Base-by-base conservation (phyloP, 2,329 filamentous ascomycete species). In the Cordyceps pruinosa region DNA sequence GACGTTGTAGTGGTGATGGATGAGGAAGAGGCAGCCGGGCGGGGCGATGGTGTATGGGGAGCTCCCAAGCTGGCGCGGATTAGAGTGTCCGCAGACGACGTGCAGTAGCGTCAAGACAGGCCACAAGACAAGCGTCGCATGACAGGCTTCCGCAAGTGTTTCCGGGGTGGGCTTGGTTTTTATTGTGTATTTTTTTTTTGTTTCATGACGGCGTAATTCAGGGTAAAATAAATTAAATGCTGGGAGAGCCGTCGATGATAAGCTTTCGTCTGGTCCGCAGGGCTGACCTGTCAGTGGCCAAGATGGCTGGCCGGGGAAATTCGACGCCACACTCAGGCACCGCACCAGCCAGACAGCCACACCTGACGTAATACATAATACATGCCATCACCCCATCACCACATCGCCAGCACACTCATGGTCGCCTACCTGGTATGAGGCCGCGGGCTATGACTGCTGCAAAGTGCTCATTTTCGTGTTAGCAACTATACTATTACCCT, bases 351-450 rank as follows among this genome's bases (percentile, higher is more conserved):
- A 10, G 10, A 32, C 5, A 32, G 37, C 17, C 17, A 35, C 21
- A 25, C 37, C 46, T 57, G 54, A 57, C 54, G 54, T 57, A 57
- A 50, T 57, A 28, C 25, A 57, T 57, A 57, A 50, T 57, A 28
- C 25, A 57, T 49, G 10, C 15, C 47, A 37, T 32, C 45, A 32
- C n/a, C 25, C n/a, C n/a, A n/a, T n/a, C n/a, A n/a, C n/a, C n/a
- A n/a, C n/a, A n/a, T n/a, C n/a, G n/a, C n/a, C n/a, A n/a, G n/a
- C n/a, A n/a, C n/a, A n/a, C n/a, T n/a, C n/a, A n/a, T n/a, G n/a
- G n/a, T n/a, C n/a, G n/a, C n/a, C n/a, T n/a, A n/a, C n/a, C n/a
- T n/a, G n/a, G n/a, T n/a, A n/a, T n/a, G n/a, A n/a, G n/a, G n/a
- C n/a, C n/a, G n/a, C n/a, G n/a, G n/a, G n/a, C n/a, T n/a, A n/a